A percentile compares a stretch with the other conserved stretches of the same genome.
phyloP scores from a whole-genome alignment of 768 basidiomycete genomes.

The Cystofilobasidium ferigula region DNA sequence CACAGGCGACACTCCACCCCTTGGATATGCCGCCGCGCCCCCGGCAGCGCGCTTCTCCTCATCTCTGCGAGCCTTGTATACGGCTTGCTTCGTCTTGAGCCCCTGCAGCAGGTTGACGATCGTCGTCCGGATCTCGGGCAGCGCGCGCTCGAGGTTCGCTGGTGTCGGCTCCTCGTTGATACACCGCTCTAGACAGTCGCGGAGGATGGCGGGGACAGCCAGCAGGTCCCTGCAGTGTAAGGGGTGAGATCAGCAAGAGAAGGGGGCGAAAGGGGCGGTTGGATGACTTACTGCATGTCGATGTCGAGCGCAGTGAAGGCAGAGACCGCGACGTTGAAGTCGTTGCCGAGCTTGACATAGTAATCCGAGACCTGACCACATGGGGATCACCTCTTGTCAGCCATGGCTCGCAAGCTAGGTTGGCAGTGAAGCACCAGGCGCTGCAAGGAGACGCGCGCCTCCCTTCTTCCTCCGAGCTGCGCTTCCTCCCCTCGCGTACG shows the following conservation, averaged over 20 bases:
- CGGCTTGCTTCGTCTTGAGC: conserved; percentile 78
- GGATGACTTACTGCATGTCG: conserved; percentile 66
- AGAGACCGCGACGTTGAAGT: conserved; percentile 85
- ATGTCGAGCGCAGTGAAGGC: conserved; percentile 78
- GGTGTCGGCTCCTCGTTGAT: conserved; percentile 78
- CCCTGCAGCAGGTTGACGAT: conserved; percentile 89
- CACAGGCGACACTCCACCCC: too few relatives aligned
- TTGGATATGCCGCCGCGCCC: too few relatives aligned
- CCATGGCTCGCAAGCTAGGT: too few relatives aligned
- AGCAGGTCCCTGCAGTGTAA: conserved; percentile 61
- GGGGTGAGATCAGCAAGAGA: neutral
- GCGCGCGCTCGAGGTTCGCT: conserved; percentile 74
- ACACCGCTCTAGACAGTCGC: conserved; percentile 77
- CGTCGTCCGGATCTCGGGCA: conserved; percentile 80
- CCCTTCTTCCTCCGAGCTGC: too few relatives aligned
- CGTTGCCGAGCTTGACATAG: conserved; percentile 91
- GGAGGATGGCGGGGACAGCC: conserved; percentile 75
- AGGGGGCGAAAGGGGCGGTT: neutral
- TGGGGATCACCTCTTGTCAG: neutral
- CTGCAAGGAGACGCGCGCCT: too few relatives aligned
- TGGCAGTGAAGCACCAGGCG: too few relatives aligned
- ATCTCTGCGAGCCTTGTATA: conserved; percentile 44
- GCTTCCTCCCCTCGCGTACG: too few relatives aligned
- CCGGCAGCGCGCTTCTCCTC: conserved; percentile 17
- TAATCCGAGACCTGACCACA: conserved; percentile 72